Evolutionary conservation across 148 eudicot species (phyloP), one percentile per base, ranked within the genome.

Genomic region (Gaultheria prostrata): DNA sequence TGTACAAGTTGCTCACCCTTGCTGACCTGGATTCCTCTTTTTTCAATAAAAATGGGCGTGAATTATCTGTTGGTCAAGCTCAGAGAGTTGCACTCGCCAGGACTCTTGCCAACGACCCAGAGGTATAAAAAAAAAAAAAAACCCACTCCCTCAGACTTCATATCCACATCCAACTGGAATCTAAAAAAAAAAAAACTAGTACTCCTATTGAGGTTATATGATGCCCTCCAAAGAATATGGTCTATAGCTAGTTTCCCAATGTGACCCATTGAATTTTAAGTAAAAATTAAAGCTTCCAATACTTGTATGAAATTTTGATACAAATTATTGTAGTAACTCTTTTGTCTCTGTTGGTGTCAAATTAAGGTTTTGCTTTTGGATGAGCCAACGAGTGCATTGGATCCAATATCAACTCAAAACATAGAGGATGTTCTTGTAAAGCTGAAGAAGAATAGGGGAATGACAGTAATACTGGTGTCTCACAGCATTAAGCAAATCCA

Each of bases 361-460:
- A n/a, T n/a, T n/a, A n/a, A 90, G 93, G 90, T 91, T 84, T 83
- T 91, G 88, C 65, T 91, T 49, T 81, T 91, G 76, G 93, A 91
- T 54, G 93, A 91, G 87, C 93, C 93, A 21, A 91, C 93, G 3
- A 91, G 93, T 80, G 93, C 93, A 4, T 76, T 91, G 85, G 93
- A 91, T 78, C 93, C 93, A 15, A 89, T 90, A 33, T 90, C 92
- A 43, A 90, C 90, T 13, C 90, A 90, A 51, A 90, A 90, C 82
- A 85, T 89, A 49, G 91, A 89, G 76, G 91, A 89, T 70, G 89
- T 82, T 21, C 75, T 89, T 20, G 78, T 85, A 53, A 87, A 85
- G 88, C 84, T 89, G 63, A 89, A 87, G 85, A 89, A 82, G 1
- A 87, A 14, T 17, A 80, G 61, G 28, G 91, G 87, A 18, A 83